Evolutionary conservation across 1,139 yeast species (phyloP).

Genomic region (Zygotorulaspora mrakii): DNA sequence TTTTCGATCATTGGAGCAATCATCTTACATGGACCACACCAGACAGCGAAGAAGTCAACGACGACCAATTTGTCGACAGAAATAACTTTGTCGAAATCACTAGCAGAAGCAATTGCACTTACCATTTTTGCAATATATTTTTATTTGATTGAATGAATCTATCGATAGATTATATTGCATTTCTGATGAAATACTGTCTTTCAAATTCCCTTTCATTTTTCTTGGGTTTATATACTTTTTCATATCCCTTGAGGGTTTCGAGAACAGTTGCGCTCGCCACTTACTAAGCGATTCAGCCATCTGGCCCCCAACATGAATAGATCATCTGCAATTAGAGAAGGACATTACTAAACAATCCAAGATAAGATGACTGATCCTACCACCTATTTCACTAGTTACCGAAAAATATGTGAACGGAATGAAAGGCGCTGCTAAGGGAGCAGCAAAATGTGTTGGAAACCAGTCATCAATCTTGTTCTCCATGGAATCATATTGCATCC

Average conservation of each 20-base stretch:
- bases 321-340: neutral
- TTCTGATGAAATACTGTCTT: neutral
- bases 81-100: slow-evolving; percentile 62
- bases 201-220: neutral
- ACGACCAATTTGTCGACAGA: slow-evolving; percentile 62
- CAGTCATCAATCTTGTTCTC: too few species aligned
- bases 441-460: too few species aligned
- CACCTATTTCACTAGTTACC: too few species aligned
- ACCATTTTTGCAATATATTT: slow-evolving; percentile 38
- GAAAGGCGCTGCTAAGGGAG: too few species aligned
- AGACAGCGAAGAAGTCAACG: slow-evolving; percentile 88
- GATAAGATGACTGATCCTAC: too few species aligned
- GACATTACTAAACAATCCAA: too few species aligned
- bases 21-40: slow-evolving; percentile 98
- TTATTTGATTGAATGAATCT: neutral
- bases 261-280: slow-evolving; percentile 6
- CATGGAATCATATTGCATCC: too few species aligned
- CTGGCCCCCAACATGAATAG: slow-evolving; percentile 4
- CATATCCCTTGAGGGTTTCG: slow-evolving; percentile 7
- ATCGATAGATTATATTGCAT: too few species aligned
- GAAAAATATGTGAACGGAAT: too few species aligned
- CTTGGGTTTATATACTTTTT: slow-evolving; percentile 7
- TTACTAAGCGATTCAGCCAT: slow-evolving; percentile 4
- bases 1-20: slow-evolving; percentile 87
- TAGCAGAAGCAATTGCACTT: slow-evolving; percentile 44